Percentiles rank a stretch among this genome's conserved stretches.
These are phyloP conservation scores for Cercospora nicotianae DNA, from an alignment of 2,329 filamentous ascomycete genomes.

Conservation along the genomic window DNA sequence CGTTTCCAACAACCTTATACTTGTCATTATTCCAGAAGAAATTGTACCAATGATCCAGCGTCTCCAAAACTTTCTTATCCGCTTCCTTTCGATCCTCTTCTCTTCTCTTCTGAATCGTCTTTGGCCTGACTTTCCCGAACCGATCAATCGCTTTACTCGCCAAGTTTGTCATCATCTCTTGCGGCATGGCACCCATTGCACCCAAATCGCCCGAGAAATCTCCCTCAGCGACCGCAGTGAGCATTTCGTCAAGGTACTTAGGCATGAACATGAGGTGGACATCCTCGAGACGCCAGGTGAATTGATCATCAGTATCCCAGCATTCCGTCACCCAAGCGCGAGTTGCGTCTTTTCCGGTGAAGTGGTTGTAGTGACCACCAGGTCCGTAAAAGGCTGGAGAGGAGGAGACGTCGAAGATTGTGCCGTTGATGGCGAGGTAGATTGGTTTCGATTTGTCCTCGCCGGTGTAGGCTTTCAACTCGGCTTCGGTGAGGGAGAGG, in stretches of 20 bases:
- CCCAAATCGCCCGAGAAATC: conserved; percentile 25
- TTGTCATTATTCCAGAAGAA: conserved; percentile 32
- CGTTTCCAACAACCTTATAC: conserved; percentile 31
- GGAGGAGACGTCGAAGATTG: conserved; percentile 37
- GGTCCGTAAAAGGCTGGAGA: conserved; percentile 36
- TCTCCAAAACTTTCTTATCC: conserved; percentile 59
- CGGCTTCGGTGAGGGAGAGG: conserved; percentile 27
- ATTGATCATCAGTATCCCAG: conserved; percentile 34
- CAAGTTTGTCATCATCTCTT: conserved; percentile 30
- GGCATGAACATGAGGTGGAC: conserved; percentile 35
- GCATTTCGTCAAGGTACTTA: conserved; percentile 34
- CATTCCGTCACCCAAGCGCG: conserved; percentile 38
- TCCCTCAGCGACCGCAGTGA: conserved; percentile 25
- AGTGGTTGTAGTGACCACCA: conserved; percentile 35
- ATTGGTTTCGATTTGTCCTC: conserved; percentile 31
- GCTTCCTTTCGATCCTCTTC: conserved; percentile 49
- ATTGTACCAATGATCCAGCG: conserved; percentile 64
- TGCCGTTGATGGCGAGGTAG: conserved; percentile 36
- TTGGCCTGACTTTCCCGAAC: conserved; percentile 27
- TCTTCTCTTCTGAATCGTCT: conserved; percentile 26
- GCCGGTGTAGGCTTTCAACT: conserved; percentile 32
- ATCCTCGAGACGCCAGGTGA: conserved; percentile 32
- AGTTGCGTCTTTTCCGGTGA: conserved; percentile 35
- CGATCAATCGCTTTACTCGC: conserved; percentile 32
- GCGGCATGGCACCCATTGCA: conserved; percentile 23